Evolutionary conservation across 352 stramenopile genomes (phyloP).

Genomic region (Pythium phragmitis): DNA sequence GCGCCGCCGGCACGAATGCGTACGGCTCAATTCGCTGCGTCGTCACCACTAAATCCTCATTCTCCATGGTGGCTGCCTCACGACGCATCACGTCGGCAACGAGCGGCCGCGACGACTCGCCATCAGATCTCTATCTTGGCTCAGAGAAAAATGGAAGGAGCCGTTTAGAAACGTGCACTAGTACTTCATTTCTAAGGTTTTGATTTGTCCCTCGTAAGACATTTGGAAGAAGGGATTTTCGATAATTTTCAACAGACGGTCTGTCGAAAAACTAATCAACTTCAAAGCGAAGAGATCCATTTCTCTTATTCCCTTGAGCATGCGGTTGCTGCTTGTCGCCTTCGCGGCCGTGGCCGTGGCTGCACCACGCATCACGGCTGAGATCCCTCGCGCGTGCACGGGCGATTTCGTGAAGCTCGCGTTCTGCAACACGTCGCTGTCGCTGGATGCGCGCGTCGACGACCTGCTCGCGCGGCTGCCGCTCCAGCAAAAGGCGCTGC

Average conservation of each 20-base stretch:
- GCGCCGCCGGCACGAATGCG: slow-evolving; percentile 22
- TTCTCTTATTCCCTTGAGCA: background rate
- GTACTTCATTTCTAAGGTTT: background rate
- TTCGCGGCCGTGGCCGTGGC: background rate
- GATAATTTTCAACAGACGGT: background rate
- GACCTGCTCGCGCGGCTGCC: slow-evolving; percentile 73
- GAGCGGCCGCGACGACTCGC: background rate
- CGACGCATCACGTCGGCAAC: background rate
- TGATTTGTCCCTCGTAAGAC: background rate
- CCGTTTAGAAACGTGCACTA: background rate
- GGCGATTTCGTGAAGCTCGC: slow-evolving; percentile 34
- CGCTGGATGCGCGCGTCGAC: slow-evolving; percentile 57
- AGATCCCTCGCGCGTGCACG: slow-evolving; percentile 62
- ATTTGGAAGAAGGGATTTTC: background rate
- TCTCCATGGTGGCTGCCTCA: background rate
- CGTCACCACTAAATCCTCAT: background rate
- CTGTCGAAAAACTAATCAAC: background rate
- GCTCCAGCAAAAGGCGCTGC: slow-evolving; percentile 65
- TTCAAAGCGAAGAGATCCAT: slow-evolving; percentile 14
- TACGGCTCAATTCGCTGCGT: background rate
- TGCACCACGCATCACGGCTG: background rate
- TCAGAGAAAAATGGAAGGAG: slow-evolving; percentile 1
- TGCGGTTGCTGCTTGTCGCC: background rate
- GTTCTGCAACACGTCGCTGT: slow-evolving; percentile 82
- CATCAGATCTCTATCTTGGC: background rate